phyloP scores from a whole-genome alignment of 2,329 filamentous ascomycete species.

The Fusarium fracticaudum region DNA sequence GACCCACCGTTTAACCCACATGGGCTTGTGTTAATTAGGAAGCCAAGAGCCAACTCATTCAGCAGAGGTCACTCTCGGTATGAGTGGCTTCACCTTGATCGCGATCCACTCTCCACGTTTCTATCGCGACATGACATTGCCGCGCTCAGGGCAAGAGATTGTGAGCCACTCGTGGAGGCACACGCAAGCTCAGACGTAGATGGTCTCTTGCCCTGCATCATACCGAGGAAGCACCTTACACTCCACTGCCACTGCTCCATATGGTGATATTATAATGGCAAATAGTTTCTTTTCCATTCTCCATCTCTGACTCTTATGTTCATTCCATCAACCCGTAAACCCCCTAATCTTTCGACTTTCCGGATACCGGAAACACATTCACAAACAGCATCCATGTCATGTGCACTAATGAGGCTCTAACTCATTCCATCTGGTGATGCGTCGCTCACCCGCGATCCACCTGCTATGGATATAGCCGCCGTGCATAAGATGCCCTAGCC shows the following conservation, averaged over 20 bases:
- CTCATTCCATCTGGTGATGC: slow-evolving; percentile 22
- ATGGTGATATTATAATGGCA: slow-evolving; percentile 7
- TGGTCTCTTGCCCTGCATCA: slow-evolving; percentile 7
- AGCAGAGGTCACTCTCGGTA: slow-evolving; percentile 14
- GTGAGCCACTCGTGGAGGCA: slow-evolving; percentile 6
- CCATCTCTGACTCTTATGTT: slow-evolving; percentile 10
- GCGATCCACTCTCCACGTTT: slow-evolving; percentile 19
- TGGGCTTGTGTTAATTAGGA: slow-evolving; percentile 30
- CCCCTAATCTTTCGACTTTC: slow-evolving; percentile 7
- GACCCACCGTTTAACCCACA: slow-evolving; percentile 23
- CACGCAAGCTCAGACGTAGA: slow-evolving; percentile 13
- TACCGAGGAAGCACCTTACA: slow-evolving; percentile 32
- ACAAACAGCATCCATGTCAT: not conserved
- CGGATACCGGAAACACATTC: slow-evolving; percentile 10
- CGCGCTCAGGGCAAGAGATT: not conserved
- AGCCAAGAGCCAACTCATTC: slow-evolving; percentile 31
- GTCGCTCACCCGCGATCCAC: slow-evolving; percentile 40
- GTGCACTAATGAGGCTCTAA: slow-evolving; percentile 15
- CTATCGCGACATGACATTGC: slow-evolving; percentile 21
- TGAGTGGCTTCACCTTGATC: slow-evolving; percentile 30
- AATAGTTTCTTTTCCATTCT: slow-evolving; percentile 13
- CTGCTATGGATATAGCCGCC: slow-evolving; percentile 33
- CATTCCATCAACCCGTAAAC: not conserved
- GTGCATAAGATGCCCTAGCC: slow-evolving; percentile 31
- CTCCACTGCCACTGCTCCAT: slow-evolving; percentile 28